Percentiles rank a stretch among this genome's conserved stretches.
phyloP scores from a whole-genome alignment of 2,329 filamentous ascomycete genomes.

The Colletotrichum graminicola region DNA sequence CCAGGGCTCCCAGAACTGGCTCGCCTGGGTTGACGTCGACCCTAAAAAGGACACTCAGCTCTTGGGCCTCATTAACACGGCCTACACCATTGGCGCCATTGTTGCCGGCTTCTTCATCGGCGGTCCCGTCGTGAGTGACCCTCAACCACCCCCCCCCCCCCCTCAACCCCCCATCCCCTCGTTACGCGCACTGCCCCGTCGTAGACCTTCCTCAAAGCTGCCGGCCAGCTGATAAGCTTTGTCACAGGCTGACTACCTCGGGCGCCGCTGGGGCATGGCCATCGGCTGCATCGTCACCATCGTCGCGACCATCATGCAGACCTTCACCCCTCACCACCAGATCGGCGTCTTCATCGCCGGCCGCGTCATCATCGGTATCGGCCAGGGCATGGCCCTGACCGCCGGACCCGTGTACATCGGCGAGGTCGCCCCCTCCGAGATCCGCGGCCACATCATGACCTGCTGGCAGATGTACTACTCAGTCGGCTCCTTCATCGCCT shows the following conservation, averaged over 20 bases:
- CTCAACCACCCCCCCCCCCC: not conserved
- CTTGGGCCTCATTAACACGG: constrained; percentile 70
- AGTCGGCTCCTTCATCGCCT: constrained; percentile 67
- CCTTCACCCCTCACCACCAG: constrained; percentile 70
- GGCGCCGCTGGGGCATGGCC: constrained; percentile 75
- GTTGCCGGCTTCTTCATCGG: constrained; percentile 77
- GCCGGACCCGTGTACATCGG: constrained; percentile 42
- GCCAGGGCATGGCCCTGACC: constrained; percentile 71
- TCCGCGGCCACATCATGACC: constrained; percentile 73
- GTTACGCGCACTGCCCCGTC: not conserved
- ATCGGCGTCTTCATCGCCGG: constrained; percentile 77
- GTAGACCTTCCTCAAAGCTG: not conserved
- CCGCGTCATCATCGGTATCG: constrained; percentile 76
- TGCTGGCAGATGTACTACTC: constrained; percentile 77
- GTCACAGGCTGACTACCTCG: constrained; percentile 65
- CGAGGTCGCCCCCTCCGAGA: constrained; percentile 41
- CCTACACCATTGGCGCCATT: constrained; percentile 78
- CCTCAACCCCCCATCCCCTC: too few species aligned
- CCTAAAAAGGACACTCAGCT: constrained; percentile 58
- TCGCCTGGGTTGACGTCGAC: constrained; percentile 70
- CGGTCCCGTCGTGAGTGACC: constrained; percentile 64
- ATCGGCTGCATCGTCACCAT: constrained; percentile 74
- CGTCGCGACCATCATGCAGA: constrained; percentile 76
- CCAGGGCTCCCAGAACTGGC: constrained; percentile 76
- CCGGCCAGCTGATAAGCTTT: not conserved